Evolutionary conservation across 495 filamentous ascomycete species (phyloP), one percentile per base, ranked within the genome.

Genomic region (Neurospora sp.): DNA sequence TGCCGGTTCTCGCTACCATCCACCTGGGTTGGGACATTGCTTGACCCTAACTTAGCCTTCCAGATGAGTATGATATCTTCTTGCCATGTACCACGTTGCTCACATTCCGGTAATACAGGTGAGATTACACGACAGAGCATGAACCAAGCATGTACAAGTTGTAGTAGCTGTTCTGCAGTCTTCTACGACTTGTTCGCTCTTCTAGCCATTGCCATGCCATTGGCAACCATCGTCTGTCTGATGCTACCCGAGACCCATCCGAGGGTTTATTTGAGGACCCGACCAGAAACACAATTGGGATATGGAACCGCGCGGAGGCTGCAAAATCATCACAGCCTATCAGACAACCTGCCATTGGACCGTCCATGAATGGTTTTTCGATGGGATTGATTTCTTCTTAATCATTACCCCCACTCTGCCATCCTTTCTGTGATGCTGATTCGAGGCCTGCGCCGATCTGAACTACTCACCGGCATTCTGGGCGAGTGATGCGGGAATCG

Each of bases 201-300:
- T 53, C 31, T 44, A 53, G 35, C 68, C 59, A n/a, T 40, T 39
- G 12, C 47, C 22, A 59, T 31, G 35, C 44, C 39, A 74, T 68
- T 75, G 72, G 75, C 45, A 74, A 72, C 72, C 72, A 42, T 74
- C 71, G 53, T 74, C 77, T 72, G 53, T 74, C 77, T 75, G 73
- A 77, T 77, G 73, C 73, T 42, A 69, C 14, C 69, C 14, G 70
- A 73, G 71, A 42, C 71, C 72, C 70, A 73, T 72, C 70, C 72
- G 44, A 72, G 40, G 61, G 74, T 73, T 71, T 65, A 69, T 76
- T 10, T 22, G 4, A 14, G 47, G 22, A 59, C 47, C 47, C 47
- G 9, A 27, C 22, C 22, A 59, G 20, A 59, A 47, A 31, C 12
- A 27, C 10, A 3, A 31, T 8, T 12, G 47, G 47, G 47, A 59